Percentiles rank a stretch among this genome's conserved stretches.
These are phyloP conservation scores for Aspergillus pseudoglaucus DNA, from an alignment of 2,329 filamentous ascomycete genomes.

Conservation along the genomic window DNA sequence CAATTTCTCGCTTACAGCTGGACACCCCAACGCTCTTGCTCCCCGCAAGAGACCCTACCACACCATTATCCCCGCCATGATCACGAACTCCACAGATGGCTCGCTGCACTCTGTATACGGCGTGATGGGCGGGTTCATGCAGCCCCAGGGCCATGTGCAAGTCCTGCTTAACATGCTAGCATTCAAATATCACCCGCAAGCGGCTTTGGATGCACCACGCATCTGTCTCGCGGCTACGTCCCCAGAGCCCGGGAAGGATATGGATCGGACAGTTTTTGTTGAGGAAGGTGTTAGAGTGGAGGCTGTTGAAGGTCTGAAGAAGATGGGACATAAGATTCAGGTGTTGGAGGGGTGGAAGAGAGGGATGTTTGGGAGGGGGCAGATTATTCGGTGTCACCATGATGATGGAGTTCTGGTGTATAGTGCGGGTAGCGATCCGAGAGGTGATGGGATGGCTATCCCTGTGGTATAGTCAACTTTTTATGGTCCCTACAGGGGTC, in stretches of 20 bases:
- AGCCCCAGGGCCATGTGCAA: slow-evolving; percentile 93
- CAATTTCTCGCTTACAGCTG: slow-evolving; percentile 65
- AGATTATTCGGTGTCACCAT: slow-evolving; percentile 72
- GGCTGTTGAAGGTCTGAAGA: slow-evolving; percentile 59
- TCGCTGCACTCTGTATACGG: slow-evolving; percentile 81
- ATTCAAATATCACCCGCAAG: slow-evolving; percentile 74
- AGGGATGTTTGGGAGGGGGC: slow-evolving; percentile 73
- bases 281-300: slow-evolving; percentile 73
- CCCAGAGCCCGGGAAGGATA: slow-evolving; percentile 53
- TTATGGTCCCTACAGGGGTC: no score
- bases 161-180: slow-evolving; percentile 84
- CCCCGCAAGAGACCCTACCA: slow-evolving; percentile 89
- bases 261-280: slow-evolving; percentile 63
- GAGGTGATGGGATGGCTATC: slow-evolving; percentile 73
- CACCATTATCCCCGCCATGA: slow-evolving; percentile 90
- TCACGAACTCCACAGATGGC: slow-evolving; percentile 69
- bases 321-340: slow-evolving; percentile 66
- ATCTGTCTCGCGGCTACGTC: slow-evolving; percentile 76
- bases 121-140: slow-evolving; percentile 98
- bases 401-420: slow-evolving; percentile 72
- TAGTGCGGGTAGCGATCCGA: slow-evolving; percentile 80
- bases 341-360: slow-evolving; percentile 61
- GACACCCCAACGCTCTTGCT: slow-evolving; percentile 73
- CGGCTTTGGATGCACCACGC: slow-evolving; percentile 84
- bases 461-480: slow-evolving; percentile 27